Base-by-base conservation (phyloP, 768 basidiomycete species). In the Rhodotorula graminis region DNA sequence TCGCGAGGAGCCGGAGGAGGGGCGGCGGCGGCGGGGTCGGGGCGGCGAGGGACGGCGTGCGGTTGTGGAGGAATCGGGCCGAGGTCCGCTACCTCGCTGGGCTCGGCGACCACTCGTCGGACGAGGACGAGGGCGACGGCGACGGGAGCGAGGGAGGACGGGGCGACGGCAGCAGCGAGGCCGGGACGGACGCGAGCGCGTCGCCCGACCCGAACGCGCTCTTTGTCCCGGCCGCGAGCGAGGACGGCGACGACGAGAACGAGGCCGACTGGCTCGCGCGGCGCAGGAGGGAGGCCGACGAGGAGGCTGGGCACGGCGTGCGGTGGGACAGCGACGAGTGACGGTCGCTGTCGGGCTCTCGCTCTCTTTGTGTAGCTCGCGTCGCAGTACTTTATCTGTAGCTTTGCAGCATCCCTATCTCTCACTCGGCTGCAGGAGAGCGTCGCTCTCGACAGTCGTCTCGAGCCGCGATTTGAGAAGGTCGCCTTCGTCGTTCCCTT, bases 31-130 rank as follows among this genome's bases (percentile, higher is more conserved):
- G 2, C 42, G 5, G 37, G 9, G 37, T 9, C 37, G 37, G 37
- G 25, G 57, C 4, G 33, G 60, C n/a, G 42, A 1, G 19, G 27
- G 40, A 42, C 12, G 4, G n/a, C 61, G 58, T 67, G 7, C 40
- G 42, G 49, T 21, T 67, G 49, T 67, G 33, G 27, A 63, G 59
- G 66, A 72, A 67, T 52, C 14, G 57, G 25, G 7, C 29, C n/a
- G 71, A 72, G 56, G 42, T 63, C 10, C 25, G 27, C 7, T 67
- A 72, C 42, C 58, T 46, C 37, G 37, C 37, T 37, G 37, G 37
- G 37, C 37, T 37, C 19, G 55, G 23, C 27, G 49, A n/a, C 9
- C 58, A 12, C 11, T 15, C 44, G 0, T 52, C 63, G n/a, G 70
- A 56, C 11, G 60, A 49, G 18, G 56, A 65, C 29, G 66, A 47